phyloP scores from a whole-genome alignment of 2,329 filamentous ascomycete species.

The Apiospora phragmitis region DNA sequence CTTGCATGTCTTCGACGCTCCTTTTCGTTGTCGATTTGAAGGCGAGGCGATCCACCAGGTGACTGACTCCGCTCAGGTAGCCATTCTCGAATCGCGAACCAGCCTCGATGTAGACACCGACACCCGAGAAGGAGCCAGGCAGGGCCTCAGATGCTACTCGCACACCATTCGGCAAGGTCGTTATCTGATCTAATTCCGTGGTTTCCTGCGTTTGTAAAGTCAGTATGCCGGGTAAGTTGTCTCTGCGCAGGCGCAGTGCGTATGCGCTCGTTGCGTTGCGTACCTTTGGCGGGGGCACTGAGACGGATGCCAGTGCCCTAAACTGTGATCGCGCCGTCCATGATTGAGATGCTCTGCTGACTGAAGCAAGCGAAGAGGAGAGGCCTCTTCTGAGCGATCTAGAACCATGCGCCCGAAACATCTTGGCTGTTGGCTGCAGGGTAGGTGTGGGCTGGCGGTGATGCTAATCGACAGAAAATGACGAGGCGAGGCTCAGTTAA shows the following conservation, averaged over 20 bases:
- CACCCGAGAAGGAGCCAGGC: slow-evolving; percentile 89
- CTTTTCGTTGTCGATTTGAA: slow-evolving; percentile 83
- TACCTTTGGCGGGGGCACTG: slow-evolving; percentile 14
- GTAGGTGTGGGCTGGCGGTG: not conserved
- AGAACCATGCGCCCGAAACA: slow-evolving; percentile 16
- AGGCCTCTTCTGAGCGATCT: slow-evolving; percentile 13
- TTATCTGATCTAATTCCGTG: slow-evolving; percentile 82
- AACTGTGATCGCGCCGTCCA: slow-evolving; percentile 4
- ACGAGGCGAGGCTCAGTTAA: slow-evolving; percentile 6
- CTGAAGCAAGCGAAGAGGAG: slow-evolving; percentile 9
- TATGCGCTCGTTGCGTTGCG: not conserved
- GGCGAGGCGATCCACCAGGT: slow-evolving; percentile 92
- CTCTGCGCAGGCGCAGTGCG: not conserved
- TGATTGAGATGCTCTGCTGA: not conserved
- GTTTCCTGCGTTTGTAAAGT: slow-evolving; percentile 50
- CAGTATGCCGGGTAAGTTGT: not conserved
- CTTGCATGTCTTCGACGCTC: slow-evolving; percentile 81
- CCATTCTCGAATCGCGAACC: slow-evolving; percentile 92
- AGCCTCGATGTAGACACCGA: slow-evolving; percentile 94
- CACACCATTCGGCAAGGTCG: slow-evolving; percentile 86
- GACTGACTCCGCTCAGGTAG: slow-evolving; percentile 83
- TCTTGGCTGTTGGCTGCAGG: slow-evolving; percentile 12
- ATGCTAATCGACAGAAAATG: slow-evolving; percentile 4
- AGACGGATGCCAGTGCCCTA: slow-evolving; percentile 15
- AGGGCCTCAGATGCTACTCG: slow-evolving; percentile 93